Evolutionary conservation across 2,329 filamentous ascomycete species (phyloP).

Genomic region (Colletotrichum noveboracense): DNA sequence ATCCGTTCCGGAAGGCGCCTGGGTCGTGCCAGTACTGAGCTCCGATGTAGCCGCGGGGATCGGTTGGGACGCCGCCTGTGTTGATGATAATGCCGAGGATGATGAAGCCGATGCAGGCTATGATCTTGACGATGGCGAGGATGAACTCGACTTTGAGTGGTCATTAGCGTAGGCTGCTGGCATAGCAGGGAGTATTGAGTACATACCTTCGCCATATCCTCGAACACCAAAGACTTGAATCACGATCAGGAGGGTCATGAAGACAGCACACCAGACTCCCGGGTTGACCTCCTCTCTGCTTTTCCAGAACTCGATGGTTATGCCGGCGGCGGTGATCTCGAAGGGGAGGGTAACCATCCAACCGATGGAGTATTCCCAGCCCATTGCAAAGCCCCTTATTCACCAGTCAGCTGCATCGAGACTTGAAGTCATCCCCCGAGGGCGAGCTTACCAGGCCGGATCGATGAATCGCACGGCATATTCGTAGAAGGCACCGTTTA

Average conservation of each 20-base stretch:
- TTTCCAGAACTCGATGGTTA: slow-evolving; percentile 83
- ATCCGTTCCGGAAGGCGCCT: slow-evolving; percentile 50
- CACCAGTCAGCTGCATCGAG: not conserved
- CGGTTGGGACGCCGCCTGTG: slow-evolving; percentile 28
- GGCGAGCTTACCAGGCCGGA: slow-evolving; percentile 49
- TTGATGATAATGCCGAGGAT: not conserved
- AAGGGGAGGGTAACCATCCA: not conserved
- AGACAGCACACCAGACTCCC: slow-evolving; percentile 78
- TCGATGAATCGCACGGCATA: slow-evolving; percentile 66
- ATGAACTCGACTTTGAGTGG: slow-evolving; percentile 69
- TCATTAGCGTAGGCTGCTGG: slow-evolving; percentile 65
- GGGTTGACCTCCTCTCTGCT: slow-evolving; percentile 70
- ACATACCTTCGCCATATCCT: slow-evolving; percentile 70
- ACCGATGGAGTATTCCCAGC: slow-evolving; percentile 44
- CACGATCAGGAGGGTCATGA: slow-evolving; percentile 64
- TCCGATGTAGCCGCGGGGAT: slow-evolving; percentile 53
- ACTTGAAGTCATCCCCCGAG: accelerated
- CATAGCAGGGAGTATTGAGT: slow-evolving; percentile 47
- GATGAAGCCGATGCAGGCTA: not conserved
- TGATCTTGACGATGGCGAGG: slow-evolving; percentile 54
- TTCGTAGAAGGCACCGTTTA: slow-evolving; percentile 65
- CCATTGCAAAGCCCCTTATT: slow-evolving; percentile 50
- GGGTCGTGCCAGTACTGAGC: not conserved
- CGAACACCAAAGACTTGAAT: slow-evolving; percentile 75
- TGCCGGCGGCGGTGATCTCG: slow-evolving; percentile 69